These are phyloP conservation scores for Lepidopterella palustris DNA, from an alignment of 495 filamentous ascomycete genomes.

Conservation along the genomic window DNA sequence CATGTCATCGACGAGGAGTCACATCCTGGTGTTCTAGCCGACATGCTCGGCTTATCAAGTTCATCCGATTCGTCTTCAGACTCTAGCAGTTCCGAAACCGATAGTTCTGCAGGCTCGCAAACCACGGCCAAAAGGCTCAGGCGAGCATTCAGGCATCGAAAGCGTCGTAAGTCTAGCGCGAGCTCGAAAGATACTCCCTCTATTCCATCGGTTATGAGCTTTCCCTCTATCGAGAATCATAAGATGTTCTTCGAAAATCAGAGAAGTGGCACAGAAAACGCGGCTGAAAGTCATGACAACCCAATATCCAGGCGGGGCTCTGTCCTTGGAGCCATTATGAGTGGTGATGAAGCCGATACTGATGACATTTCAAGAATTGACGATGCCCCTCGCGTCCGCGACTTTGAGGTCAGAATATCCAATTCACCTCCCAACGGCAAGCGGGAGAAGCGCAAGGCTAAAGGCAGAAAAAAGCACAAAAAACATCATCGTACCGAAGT, in stretches of 20 bases:
- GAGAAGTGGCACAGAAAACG: slow-evolving; percentile 10
- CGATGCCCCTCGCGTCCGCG: slow-evolving; percentile 32
- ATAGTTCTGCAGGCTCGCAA: slow-evolving; percentile 60
- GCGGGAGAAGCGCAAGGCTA: slow-evolving; percentile 22
- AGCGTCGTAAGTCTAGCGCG: slow-evolving; percentile 65
- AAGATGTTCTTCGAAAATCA: slow-evolving; percentile 18
- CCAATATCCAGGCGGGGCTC: slow-evolving; percentile 21
- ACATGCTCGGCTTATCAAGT: slow-evolving; percentile 63
- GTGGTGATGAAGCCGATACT: slow-evolving; percentile 46
- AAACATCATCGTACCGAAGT: slow-evolving; percentile 29
- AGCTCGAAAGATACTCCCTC: slow-evolving; percentile 58
- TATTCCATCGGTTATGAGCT: slow-evolving; percentile 38
- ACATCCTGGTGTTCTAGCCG: slow-evolving; percentile 74
- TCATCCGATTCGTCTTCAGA: slow-evolving; percentile 51
- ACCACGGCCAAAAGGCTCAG: slow-evolving; percentile 68
- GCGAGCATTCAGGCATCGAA: slow-evolving; percentile 57
- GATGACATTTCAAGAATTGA: slow-evolving; percentile 29
- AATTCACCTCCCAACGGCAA: slow-evolving; percentile 11
- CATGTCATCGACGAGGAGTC: slow-evolving; percentile 84
- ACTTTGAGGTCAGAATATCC: slow-evolving; percentile 39
- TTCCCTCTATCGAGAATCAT: slow-evolving; percentile 33
- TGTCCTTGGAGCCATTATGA: slow-evolving; percentile 36
- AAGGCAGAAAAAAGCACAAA: slow-evolving; percentile 37
- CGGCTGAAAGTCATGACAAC: slow-evolving; percentile 4
- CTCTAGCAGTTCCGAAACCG: slow-evolving; percentile 59